Base-by-base conservation (phyloP, 768 basidiomycete species). In the Pholiota molesta region DNA sequence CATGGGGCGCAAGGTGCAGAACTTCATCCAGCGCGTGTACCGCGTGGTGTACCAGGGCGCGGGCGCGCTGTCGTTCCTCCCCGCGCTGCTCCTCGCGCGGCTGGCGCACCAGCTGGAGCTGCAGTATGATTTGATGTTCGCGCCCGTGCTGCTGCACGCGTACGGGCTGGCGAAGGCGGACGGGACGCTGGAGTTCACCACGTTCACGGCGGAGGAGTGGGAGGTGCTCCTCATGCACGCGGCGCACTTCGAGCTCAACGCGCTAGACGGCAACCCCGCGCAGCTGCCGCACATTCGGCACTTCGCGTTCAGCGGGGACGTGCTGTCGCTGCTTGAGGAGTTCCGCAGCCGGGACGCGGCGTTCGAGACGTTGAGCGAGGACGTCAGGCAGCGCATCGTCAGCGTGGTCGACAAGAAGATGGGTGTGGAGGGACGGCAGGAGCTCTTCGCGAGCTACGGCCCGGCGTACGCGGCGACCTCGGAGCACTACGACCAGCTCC, bases 191-290 rank as follows among this genome's bases (percentile, higher is more conserved):
- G 65, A 70, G 0, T 52, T 65, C n/a, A 44, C 58, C 2, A 72
- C 75, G 4, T 75, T 87, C 47, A 63, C 67, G 0, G 2, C 65
- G 0, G 64, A 72, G 7, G 85, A 87, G 40, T 83, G 85, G 77
- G 80, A 81, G 44, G 68, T 79, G 7, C 65, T 90, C 17, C 65
- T 82, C 0, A 78, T 77, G 29, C 79, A 81, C 7, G 76, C 81
- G 3, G 67, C 75, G 8, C 71, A 78, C 28, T 69, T 77, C 29
- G 77, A 79, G 56, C 66, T 71, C 13, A 74, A 75, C 5, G 60
- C 66, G n/a, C 60, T 71, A 7, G 65, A 73, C 17, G 70, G 67
- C 9, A 72, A 68, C 39, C 72, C 70, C 5, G 60, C 60, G 21
- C 45, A 64, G 9, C 61, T 69, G 19, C 62, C 60, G 11, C 11